These are phyloP conservation scores for Trichothecium roseum DNA, from an alignment of 2,329 filamentous ascomycete species.

Conservation along the genomic window DNA sequence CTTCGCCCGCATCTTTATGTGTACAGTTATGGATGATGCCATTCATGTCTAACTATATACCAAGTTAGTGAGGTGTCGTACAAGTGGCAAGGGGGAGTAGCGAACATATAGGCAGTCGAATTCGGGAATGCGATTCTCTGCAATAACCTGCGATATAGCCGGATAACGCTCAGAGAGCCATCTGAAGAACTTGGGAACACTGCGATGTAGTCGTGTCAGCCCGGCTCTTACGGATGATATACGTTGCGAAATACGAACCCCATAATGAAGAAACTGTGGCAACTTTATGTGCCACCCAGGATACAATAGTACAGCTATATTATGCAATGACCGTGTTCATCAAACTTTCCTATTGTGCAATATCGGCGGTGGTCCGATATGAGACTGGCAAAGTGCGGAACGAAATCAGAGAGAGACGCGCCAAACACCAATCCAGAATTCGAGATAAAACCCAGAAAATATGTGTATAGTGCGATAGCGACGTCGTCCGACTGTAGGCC, in stretches of 20 bases:
- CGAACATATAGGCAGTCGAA: constrained; percentile 90
- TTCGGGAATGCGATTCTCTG: constrained; percentile 96
- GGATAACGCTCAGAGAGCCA: constrained; percentile 99
- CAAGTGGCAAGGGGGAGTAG: constrained; percentile 10
- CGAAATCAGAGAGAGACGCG: no score
- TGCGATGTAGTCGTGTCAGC: constrained; percentile 14
- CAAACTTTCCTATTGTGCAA: not conserved
- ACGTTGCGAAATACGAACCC: constrained; percentile 7
- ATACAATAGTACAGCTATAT: constrained; percentile 1
- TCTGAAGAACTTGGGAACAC: constrained; percentile 86
- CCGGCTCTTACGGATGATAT: not conserved
- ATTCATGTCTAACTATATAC: constrained; percentile 77
- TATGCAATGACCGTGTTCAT: not conserved
- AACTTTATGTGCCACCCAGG: constrained; percentile 18
- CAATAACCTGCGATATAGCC: constrained; percentile 94
- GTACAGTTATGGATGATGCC: constrained; percentile 99
- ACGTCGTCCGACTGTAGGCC: no score
- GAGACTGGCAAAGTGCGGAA: no score
- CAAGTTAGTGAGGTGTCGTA: constrained; percentile 22
- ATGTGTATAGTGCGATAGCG: no score
- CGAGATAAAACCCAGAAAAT: no score
- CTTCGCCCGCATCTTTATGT: constrained; percentile 82
- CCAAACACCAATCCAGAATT: no score
- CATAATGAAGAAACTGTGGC: constrained; percentile 7
- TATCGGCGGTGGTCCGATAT: no score